Evolutionary conservation across 2,329 filamentous ascomycete genomes (phyloP), one percentile per base, ranked within the genome.

Genomic region (Knufia petricola): DNA sequence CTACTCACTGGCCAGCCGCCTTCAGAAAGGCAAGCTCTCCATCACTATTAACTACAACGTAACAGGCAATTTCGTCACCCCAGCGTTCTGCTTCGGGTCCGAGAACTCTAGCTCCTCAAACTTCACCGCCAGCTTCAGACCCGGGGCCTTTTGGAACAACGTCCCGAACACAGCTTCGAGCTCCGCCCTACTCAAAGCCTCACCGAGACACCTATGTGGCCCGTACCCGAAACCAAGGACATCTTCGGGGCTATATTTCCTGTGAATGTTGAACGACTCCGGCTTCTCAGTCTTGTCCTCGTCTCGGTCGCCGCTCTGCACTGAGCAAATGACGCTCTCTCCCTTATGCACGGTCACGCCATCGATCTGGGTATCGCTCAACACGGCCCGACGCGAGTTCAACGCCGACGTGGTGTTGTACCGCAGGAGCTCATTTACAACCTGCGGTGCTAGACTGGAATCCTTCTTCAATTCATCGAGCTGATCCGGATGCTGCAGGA

Each of bases 371-470:
- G 74, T 60, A 47, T 74, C 71, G 15, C 64, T 69, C 55, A 73
- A 73, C 4, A 71, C 71, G 1, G 70, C 70, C 12, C 73, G 62
- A 47, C 70, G 69, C 28, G 71, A 72, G 0, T 70, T 71, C 48
- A 75, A 59, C 1, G 71, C 66, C 1, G 69, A 73, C 0, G 66
- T 69, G 0, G 70, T 73, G 52, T 75, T 71, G 52, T 63, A 75
- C 4, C 72, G 64, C 52, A 69, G 73, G 1, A 75, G 63, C 57
- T 76, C 73, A 37, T 72, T 66, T 0, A 76, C 71, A 36, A 76
- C 74, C 0, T 54, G 48, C 2, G 48, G 56, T 1, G 65, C 60
- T 12, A 69, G 63, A 0, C 59, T 60, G 0, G 70, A 67, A 30
- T 72, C 56, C 3, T 57, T 52, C 48, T 68, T 70, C 1, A 75